Conservation (phyloP, 2,329 filamentous ascomycete genomes). For the Aspergillus pseudotamarii region DNA sequence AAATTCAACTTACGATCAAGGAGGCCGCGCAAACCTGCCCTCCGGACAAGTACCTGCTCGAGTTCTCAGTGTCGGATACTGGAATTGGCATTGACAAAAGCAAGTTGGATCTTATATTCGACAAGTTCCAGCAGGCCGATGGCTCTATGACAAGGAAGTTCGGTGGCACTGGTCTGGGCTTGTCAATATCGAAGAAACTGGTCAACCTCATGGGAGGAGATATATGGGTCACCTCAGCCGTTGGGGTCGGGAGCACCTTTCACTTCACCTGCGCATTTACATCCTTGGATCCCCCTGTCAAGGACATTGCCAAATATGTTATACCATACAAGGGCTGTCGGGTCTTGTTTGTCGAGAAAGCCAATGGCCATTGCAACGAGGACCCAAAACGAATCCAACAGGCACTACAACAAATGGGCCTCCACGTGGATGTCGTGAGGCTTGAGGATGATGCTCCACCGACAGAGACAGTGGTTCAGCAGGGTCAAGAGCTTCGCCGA, state of each 20-base stretch:
- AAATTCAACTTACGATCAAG: constrained; percentile 91
- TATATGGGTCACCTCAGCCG: constrained; percentile 92
- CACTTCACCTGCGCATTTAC: constrained; percentile 94
- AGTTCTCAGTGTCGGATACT: constrained; percentile 96
- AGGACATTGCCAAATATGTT: constrained; percentile 73
- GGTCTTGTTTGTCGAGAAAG: constrained; percentile 80
- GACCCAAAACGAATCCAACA: constrained; percentile 71
- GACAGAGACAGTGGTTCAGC: constrained; percentile 54
- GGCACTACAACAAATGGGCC: constrained; percentile 76
- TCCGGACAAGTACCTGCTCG: constrained; percentile 82
- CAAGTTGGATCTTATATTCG: constrained; percentile 95
- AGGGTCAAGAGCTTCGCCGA: constrained; percentile 52
- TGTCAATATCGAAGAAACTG: constrained; percentile 92
- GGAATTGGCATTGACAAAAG: constrained; percentile 95
- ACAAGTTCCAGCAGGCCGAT: constrained; percentile 98
- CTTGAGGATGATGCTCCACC: constrained; percentile 69
- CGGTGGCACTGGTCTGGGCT: constrained; percentile 86
- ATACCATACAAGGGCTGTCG: constrained; percentile 90
- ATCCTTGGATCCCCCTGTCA: constrained; percentile 76
- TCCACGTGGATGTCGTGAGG: constrained; percentile 80
- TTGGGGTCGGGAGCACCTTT: constrained; percentile 89
- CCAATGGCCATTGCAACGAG: constrained; percentile 71
- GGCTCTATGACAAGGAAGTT: constrained; percentile 96
- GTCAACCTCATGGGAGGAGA: constrained; percentile 96
- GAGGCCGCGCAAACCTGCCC: constrained; percentile 68